Conservation (phyloP, 2,329 filamentous ascomycete species). For the Exophiala spinifera region DNA sequence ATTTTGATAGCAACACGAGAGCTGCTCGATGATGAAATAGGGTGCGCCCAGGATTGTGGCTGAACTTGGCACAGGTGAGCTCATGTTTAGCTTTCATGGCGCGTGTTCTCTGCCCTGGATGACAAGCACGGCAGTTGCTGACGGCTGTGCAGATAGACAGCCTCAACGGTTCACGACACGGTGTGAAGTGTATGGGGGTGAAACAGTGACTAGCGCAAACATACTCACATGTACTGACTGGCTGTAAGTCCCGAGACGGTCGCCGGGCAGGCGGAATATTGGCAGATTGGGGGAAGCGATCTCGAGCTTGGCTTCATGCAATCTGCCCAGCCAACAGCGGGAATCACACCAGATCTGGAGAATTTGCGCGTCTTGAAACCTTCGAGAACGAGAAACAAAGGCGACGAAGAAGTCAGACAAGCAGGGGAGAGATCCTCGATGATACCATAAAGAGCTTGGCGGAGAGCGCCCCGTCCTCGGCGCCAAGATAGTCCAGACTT, state of each 20-base stretch:
- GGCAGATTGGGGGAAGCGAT: neutral
- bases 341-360: neutral
- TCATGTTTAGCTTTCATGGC: neutral
- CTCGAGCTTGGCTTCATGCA: neutral
- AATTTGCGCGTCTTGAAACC: neutral
- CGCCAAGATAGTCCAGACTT: neutral
- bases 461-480: neutral
- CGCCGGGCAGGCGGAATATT: neutral
- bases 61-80: slow-evolving; percentile 9
- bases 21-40: neutral
- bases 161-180: no score
- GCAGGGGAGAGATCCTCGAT: neutral
- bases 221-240: neutral
- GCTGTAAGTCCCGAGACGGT: neutral
- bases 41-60: slow-evolving; percentile 11
- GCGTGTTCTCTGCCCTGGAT: neutral
- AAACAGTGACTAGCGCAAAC: neutral
- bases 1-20: neutral
- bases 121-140: neutral
- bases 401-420: neutral
- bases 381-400: neutral
- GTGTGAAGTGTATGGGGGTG: no score
- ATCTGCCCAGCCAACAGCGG: neutral
- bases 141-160: no score
- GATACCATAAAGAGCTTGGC: neutral